Conservation (phyloP, 2,329 filamentous ascomycete species). For the Lecanicillium sp. region DNA sequence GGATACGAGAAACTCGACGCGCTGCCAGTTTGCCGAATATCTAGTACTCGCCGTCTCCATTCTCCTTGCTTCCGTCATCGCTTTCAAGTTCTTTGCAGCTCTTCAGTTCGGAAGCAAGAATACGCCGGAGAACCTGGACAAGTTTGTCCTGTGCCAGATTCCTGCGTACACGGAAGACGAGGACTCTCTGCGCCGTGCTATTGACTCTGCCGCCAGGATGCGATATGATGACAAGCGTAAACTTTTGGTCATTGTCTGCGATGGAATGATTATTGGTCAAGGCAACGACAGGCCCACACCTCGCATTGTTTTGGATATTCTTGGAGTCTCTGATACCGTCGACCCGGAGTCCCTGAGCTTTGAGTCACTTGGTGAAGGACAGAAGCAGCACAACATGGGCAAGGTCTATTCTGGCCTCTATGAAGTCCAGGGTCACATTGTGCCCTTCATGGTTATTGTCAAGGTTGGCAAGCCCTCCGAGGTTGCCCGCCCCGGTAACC, state of each 20-base stretch:
- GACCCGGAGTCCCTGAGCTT: slow-evolving; percentile 96
- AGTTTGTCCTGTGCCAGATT: slow-evolving; percentile 96
- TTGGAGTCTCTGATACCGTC: slow-evolving; percentile 87
- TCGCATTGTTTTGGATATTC: slow-evolving; percentile 91
- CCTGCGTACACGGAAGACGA: slow-evolving; percentile 98
- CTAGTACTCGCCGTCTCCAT: slow-evolving; percentile 80
- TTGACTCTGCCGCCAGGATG: slow-evolving; percentile 93
- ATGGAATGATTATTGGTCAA: slow-evolving; percentile 99
- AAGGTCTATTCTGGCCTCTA: slow-evolving; percentile 98
- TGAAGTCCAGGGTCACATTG: slow-evolving; percentile 95
- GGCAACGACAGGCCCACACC: slow-evolving; percentile 95
- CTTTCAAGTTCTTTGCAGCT: slow-evolving; percentile 94
- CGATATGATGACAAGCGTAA: slow-evolving; percentile 98
- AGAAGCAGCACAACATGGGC: slow-evolving; percentile 98
- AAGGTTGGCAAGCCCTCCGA: slow-evolving; percentile 98
- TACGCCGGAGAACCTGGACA: slow-evolving; percentile 90
- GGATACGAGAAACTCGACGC: slow-evolving; percentile 80
- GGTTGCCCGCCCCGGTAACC: slow-evolving; percentile 88
- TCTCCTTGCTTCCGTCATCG: slow-evolving; percentile 72
- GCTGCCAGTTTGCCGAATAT: slow-evolving; percentile 84
- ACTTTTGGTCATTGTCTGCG: slow-evolving; percentile 83
- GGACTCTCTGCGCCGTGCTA: slow-evolving; percentile 90
- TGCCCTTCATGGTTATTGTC: slow-evolving; percentile 92
- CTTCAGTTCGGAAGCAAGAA: slow-evolving; percentile 91
- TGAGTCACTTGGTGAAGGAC: slow-evolving; percentile 88